These are phyloP conservation scores for Omphalea diandra DNA, from an alignment of 441 rosid species.

Conservation along the genomic window DNA sequence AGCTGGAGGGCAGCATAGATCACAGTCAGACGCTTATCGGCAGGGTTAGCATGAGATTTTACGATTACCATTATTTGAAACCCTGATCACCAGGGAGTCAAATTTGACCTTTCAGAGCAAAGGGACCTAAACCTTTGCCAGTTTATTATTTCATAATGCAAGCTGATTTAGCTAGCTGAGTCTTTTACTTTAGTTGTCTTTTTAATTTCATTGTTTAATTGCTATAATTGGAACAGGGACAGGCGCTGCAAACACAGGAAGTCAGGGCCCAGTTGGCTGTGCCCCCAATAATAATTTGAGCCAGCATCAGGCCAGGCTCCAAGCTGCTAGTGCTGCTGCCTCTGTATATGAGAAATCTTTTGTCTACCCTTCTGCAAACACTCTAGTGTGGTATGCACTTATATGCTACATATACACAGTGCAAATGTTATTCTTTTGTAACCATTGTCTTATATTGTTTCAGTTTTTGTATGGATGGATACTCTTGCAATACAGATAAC, in stretches of 20 bases:
- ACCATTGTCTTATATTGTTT: neutral
- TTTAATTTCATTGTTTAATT: neutral
- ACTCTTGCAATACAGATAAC: neutral
- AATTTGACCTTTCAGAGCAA: no score
- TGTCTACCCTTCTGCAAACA: conserved; percentile 81
- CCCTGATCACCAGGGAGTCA: no score
- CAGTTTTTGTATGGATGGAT: neutral
- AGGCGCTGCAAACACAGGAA: conserved; percentile 40
- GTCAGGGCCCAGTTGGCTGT: conserved; percentile 47
- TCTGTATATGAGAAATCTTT: conserved; percentile 78
- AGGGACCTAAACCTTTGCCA: no score
- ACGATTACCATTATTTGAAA: no score
- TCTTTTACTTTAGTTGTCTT: neutral
- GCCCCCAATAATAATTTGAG: conserved; percentile 42
- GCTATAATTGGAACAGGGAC: conserved; percentile 32
- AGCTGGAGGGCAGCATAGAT: conserved; percentile 51
- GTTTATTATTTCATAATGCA: neutral
- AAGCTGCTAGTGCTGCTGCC: conserved; percentile 88
- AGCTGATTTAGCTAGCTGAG: neutral
- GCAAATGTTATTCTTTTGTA: neutral
- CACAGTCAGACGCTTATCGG: conserved; percentile 49
- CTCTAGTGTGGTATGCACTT: conserved; percentile 60
- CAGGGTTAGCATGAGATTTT: conserved; percentile 68
- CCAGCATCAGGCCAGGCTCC: conserved; percentile 75
- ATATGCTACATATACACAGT: conserved; percentile 8